phyloP scores from a whole-genome alignment of 139 green algal genomes.

The Diplosphaera chodatii region DNA sequence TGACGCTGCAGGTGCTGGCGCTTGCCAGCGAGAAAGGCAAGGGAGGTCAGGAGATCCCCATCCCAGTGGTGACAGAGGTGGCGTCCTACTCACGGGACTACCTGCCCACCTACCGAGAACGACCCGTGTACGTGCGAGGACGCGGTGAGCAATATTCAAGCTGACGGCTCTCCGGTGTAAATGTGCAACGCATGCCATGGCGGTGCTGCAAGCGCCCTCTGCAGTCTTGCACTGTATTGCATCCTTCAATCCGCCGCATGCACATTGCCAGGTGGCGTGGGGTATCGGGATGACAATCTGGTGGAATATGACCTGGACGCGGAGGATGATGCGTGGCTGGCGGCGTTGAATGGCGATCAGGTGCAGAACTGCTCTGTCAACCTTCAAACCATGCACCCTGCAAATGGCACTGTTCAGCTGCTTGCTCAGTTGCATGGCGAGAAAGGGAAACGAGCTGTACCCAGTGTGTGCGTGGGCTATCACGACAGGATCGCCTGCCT shows the following conservation, averaged over 20 bases:
- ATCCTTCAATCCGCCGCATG: too few species aligned
- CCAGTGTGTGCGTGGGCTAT: too few species aligned
- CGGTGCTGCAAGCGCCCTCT: too few species aligned
- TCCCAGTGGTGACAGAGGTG: constrained; percentile 54
- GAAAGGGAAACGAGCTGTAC: too few species aligned
- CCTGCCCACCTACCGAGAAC: constrained; percentile 58
- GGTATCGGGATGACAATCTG: constrained; percentile 40
- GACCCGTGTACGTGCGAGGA: constrained; percentile 62
- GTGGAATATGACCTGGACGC: constrained; percentile 96
- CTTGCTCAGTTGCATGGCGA: too few species aligned
- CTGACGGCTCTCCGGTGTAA: too few species aligned
- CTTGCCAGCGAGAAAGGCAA: constrained; percentile 20
- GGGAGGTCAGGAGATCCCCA: constrained; percentile 60
- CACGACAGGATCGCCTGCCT: constrained; percentile 43
- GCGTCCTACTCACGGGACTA: constrained; percentile 71
- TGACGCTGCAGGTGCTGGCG: constrained; percentile 27
- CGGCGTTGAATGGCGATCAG: constrained; percentile 69
- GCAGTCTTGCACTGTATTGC: too few species aligned
- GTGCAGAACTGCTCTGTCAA: too few species aligned
- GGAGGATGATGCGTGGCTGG: constrained; percentile 89
- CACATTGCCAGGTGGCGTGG: constrained; percentile 31
- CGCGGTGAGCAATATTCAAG: too few species aligned
- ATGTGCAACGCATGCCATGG: too few species aligned
- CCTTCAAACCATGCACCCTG: too few species aligned
- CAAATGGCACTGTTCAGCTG: too few species aligned